phyloP scores from a whole-genome alignment of 176 grass and related monocot species.

The Zea luxurians region DNA sequence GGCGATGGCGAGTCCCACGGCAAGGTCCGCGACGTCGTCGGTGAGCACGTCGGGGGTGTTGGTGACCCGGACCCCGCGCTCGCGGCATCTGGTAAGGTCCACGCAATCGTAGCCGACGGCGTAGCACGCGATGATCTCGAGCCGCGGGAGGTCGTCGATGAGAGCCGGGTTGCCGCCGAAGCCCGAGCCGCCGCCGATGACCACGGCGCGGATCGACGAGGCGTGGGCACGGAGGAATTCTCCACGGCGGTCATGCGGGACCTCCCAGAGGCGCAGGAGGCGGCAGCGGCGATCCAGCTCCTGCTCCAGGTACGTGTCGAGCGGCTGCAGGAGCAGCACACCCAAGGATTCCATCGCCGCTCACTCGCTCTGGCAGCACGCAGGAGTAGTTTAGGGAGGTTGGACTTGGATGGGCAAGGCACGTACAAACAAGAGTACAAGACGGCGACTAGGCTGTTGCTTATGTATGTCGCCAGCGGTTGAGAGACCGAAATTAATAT shows the following conservation, averaged over 20 bases:
- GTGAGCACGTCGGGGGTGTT: slow-evolving; percentile 94
- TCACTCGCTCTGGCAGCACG: background rate
- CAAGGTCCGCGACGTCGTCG: slow-evolving; percentile 88
- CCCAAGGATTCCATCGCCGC: slow-evolving; percentile 59
- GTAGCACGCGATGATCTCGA: slow-evolving; percentile 80
- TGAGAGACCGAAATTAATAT: background rate
- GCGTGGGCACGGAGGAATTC: slow-evolving; percentile 57
- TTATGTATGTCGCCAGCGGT: background rate
- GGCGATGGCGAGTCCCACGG: slow-evolving; percentile 71
- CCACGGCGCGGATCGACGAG: slow-evolving; percentile 56
- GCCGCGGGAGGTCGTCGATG: slow-evolving; percentile 60
- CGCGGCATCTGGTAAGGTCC: slow-evolving; percentile 65
- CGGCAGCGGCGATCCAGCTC: slow-evolving; percentile 57
- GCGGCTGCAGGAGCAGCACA: slow-evolving; percentile 58
- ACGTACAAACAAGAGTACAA: background rate
- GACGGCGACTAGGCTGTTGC: background rate
- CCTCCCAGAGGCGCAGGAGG: slow-evolving; percentile 63
- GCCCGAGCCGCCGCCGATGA: slow-evolving; percentile 23
- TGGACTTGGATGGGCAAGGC: background rate
- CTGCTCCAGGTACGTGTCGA: slow-evolving; percentile 66
- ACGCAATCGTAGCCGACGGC: slow-evolving; percentile 75
- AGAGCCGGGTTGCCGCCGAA: slow-evolving; percentile 33
- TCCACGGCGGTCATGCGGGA: slow-evolving; percentile 20
- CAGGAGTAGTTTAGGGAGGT: background rate
- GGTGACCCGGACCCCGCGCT: slow-evolving; percentile 69